A percentile compares a stretch with the other conserved stretches of the same genome.
phyloP scores from a whole-genome alignment of 1,284 basidiomycete genomes.

The Cerrena zonata region DNA sequence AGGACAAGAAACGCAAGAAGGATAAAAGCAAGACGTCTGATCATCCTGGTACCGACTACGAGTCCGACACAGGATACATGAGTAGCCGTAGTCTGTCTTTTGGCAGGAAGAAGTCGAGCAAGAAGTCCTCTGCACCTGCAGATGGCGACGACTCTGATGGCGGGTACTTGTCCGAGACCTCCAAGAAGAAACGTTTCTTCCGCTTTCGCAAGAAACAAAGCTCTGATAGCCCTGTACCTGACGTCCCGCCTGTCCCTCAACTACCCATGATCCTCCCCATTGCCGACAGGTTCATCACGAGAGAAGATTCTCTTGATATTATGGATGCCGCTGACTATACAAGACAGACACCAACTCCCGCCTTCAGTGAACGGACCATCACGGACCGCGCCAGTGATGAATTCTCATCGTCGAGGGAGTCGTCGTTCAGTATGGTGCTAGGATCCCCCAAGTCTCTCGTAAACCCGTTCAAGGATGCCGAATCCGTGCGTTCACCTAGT shows the following conservation, averaged over 20 bases:
- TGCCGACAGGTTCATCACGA: conserved; percentile 43
- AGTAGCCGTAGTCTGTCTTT: conserved; percentile 10
- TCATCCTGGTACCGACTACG: conserved; percentile 31
- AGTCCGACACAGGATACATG: conserved; percentile 28
- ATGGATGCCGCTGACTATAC: conserved; percentile 11
- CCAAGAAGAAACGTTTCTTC: conserved; percentile 31
- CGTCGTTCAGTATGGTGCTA: conserved; percentile 5
- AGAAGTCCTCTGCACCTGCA: conserved; percentile 19
- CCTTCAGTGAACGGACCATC: conserved; percentile 10
- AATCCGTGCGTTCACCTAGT: conserved; percentile 27
- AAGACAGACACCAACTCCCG: conserved; percentile 20
- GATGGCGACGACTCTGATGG: conserved; percentile 36
- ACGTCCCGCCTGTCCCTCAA: conserved; percentile 32
- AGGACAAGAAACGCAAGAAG: conserved; percentile 23
- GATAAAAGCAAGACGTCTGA: conserved; percentile 26
- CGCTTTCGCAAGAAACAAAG: conserved; percentile 23
- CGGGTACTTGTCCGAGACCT: conserved; percentile 33
- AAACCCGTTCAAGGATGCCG: conserved; percentile 25
- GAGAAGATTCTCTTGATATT: conserved; percentile 16
- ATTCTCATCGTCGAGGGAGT: conserved; percentile 9
- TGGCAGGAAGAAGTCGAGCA: conserved; percentile 18
- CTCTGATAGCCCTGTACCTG: conserved; percentile 17
- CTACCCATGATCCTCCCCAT: conserved; percentile 41
- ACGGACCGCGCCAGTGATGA: conserved; percentile 3
- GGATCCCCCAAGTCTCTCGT: conserved; percentile 20